Percentiles rank a stretch among this genome's conserved stretches.
Evolutionary conservation across 768 basidiomycete genomes (phyloP).

Genomic region (Fomitopsis serialis): DNA sequence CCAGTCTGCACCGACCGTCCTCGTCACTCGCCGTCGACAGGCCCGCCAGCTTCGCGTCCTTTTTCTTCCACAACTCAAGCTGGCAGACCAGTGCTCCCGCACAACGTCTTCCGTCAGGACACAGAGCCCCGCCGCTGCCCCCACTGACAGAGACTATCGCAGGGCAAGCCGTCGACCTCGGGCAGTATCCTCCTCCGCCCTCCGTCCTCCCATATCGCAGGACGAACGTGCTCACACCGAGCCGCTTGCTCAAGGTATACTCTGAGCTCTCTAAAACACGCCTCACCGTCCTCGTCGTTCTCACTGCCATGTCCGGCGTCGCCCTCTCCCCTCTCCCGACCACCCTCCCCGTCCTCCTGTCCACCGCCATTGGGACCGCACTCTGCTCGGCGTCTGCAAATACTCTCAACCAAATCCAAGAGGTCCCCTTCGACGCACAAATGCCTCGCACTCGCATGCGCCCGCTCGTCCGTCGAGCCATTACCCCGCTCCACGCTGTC

Average conservation of each 20-base stretch:
- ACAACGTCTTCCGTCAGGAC: neutral
- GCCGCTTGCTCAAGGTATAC: constrained; percentile 61
- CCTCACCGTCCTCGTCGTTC: constrained; percentile 76
- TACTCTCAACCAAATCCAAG: constrained; percentile 90
- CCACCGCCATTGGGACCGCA: constrained; percentile 84
- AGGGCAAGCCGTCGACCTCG: constrained; percentile 13
- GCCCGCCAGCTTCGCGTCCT: constrained; percentile 39
- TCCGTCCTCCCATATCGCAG: constrained; percentile 17
- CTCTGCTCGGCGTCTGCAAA: constrained; percentile 93
- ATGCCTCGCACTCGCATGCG: constrained; percentile 87
- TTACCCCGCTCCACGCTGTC: constrained; percentile 80
- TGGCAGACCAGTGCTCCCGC: constrained; percentile 31
- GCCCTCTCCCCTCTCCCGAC: constrained; percentile 88
- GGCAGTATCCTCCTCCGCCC: constrained; percentile 4
- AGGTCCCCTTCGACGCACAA: constrained; percentile 94
- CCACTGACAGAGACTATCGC: constrained; percentile 1
- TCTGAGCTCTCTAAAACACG: constrained; percentile 79
- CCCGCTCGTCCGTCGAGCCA: constrained; percentile 80
- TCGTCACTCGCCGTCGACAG: constrained; percentile 13
- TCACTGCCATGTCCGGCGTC: constrained; percentile 89
- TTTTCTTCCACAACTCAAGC: constrained; percentile 59
- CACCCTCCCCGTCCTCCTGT: constrained; percentile 76
- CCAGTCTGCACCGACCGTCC: constrained; percentile 5
- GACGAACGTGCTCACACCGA: constrained; percentile 37
- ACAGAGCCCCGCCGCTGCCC: constrained; percentile 2